phyloP scores from a whole-genome alignment of 192 early-diverging fungal species.

The Pilaira anomala region DNA sequence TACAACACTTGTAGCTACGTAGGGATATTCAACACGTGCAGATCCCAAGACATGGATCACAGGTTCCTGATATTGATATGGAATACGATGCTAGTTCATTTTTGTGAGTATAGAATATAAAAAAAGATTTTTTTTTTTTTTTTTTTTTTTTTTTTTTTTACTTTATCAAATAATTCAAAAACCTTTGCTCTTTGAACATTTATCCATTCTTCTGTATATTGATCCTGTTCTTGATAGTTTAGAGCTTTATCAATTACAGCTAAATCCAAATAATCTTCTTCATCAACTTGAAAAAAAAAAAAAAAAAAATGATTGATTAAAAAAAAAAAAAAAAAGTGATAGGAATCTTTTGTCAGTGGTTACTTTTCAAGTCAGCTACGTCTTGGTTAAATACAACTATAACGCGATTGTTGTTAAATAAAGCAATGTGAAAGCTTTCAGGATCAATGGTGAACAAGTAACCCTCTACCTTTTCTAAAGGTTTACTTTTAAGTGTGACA shows the following conservation, averaged over 20 bases:
- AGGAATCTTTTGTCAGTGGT: neutral
- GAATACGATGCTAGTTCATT: slow-evolving; percentile 51
- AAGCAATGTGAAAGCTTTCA: neutral
- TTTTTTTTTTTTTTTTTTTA: slow-evolving; percentile 1
- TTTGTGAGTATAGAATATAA: neutral
- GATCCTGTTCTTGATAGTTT: neutral
- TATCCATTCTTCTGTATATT: neutral
- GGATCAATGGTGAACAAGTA: slow-evolving; percentile 12
- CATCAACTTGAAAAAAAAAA: neutral
- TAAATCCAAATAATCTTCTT: neutral
- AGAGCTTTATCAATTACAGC: neutral
- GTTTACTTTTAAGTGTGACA: neutral
- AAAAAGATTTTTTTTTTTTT: neutral
- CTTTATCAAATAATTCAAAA: slow-evolving; percentile 12
- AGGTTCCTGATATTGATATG: slow-evolving; percentile 29
- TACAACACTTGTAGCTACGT: slow-evolving; percentile 36
- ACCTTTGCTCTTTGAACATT: neutral
- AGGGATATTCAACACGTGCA: slow-evolving; percentile 45
- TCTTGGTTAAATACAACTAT: slow-evolving; percentile 2
- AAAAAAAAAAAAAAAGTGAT: neutral
- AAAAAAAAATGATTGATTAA: neutral
- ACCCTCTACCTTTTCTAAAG: neutral
- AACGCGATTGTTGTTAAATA: neutral
- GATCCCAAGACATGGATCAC: slow-evolving; percentile 40
- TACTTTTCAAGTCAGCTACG: neutral